Evolutionary conservation across 306 rosid genomes (phyloP).

Genomic region (Lotus japonicus): DNA sequence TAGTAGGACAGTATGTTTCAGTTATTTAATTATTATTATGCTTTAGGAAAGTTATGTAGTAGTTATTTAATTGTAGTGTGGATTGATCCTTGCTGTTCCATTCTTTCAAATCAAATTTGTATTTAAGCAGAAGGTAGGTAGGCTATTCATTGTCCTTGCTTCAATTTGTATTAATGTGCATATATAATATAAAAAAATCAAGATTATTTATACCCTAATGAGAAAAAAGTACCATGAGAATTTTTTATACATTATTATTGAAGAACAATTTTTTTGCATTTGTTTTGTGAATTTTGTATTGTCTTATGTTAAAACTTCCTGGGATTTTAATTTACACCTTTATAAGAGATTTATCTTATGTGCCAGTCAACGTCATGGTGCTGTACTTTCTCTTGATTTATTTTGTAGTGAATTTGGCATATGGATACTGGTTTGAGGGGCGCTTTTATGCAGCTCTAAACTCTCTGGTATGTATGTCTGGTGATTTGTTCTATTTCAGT

Average conservation of each 20-base stretch:
- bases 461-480: constrained; percentile 49
- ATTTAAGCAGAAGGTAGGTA: too few relatives aligned
- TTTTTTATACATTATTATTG: not conserved
- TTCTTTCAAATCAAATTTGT: too few relatives aligned
- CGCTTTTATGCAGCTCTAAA: constrained; percentile 64
- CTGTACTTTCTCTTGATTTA: constrained; percentile 10
- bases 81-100: too few relatives aligned
- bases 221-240: not conserved
- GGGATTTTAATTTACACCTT: not conserved
- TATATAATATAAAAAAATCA: too few relatives aligned
- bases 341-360: not conserved
- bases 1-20: too few relatives aligned
- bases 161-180: too few relatives aligned
- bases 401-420: constrained; percentile 79
- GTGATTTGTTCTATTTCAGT: constrained; percentile 11
- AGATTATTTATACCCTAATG: too few relatives aligned
- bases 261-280: not conserved
- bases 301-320: not conserved
- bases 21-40: too few relatives aligned
- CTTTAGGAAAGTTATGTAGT: too few relatives aligned
- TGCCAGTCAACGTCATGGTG: not conserved
- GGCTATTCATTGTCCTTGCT: too few relatives aligned
- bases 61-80: too few relatives aligned
- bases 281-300: not conserved
- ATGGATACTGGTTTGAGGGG: constrained; percentile 78